These are phyloP conservation scores for Cucurbita moschata DNA, from an alignment of 306 rosid species.

Conservation along the genomic window DNA sequence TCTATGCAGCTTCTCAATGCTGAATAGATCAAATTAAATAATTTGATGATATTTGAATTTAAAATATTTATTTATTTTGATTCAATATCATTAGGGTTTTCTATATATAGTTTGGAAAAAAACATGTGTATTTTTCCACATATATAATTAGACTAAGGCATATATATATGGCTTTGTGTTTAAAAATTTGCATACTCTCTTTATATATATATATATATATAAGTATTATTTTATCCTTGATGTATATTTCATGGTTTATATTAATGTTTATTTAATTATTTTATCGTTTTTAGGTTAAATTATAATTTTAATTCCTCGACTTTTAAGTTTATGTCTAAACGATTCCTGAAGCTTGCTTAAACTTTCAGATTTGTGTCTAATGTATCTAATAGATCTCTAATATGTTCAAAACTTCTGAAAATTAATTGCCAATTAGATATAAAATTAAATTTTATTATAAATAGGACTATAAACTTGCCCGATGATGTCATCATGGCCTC, in stretches of 20 bases:
- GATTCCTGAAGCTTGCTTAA: no score
- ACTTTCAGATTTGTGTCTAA: no score
- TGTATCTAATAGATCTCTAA: no score
- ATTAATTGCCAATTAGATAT: no score
- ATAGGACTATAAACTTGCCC: no score
- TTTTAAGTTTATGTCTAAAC: neutral
- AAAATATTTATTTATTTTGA: neutral
- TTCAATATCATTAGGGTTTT: neutral
- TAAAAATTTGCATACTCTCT: neutral
- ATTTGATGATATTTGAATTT: neutral
- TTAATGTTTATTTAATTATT: no score
- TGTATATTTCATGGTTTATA: neutral
- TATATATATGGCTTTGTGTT: neutral
- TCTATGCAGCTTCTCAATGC: constrained; percentile 52
- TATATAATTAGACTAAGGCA: neutral
- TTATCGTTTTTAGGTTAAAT: neutral
- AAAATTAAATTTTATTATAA: no score
- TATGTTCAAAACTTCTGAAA: neutral
- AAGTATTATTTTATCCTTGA: neutral
- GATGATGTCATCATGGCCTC: no score
- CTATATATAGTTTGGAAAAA: neutral
- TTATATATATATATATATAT: neutral
- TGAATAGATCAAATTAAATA: neutral
- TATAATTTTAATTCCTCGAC: no score
- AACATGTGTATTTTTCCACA: neutral